Base-by-base conservation (phyloP, 768 basidiomycete genomes). In the Phlegmacium glaucopus region DNA sequence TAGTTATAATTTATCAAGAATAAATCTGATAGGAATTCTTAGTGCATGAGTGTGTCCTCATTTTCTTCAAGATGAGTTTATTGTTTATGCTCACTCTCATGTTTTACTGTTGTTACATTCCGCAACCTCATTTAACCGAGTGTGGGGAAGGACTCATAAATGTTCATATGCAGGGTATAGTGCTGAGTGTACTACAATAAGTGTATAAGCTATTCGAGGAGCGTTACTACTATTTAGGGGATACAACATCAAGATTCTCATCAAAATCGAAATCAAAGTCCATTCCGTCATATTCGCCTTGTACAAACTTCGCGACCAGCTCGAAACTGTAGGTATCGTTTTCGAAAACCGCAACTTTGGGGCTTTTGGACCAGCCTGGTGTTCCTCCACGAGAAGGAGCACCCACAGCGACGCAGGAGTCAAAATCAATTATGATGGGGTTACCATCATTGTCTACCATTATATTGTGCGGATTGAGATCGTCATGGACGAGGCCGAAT, bases 351-450 rank as follows among this genome's bases (percentile, higher is more conserved):
- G 56, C 45, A 6, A 42, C 32, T 29, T 16, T 47, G 1, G 56
- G 48, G 32, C 39, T 49, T 22, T 44, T 52, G 1, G 53, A 47
- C 42, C 43, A 57, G 1, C 51, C 53, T 16, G 56, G 56, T 6
- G 56, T 57, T 22, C 56, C 56, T 6, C 53, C 42, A 36, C 56
- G 39, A 28, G 50, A 54, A 15, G 45, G 39, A 10, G 43, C 35
- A 4, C 51, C 50, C 18, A 57, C 38, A 9, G 50, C 16, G 8
- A 17, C 32, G 29, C 55, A 55, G 40, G 53, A 55, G 43, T 59
- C 55, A 29, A 65, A 63, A 39, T 63, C 61, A 39, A 62, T 60
- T 34, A 61, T 54, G 35, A 65, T 48, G 13, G 59, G 39, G 39
- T 34, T 27, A 9, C 56, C 57, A 13, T 41, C 45, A 4, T 54